Evolutionary conservation across 2,329 filamentous ascomycete genomes (phyloP).

Genomic region (Phaeophleospora eucalypticola): DNA sequence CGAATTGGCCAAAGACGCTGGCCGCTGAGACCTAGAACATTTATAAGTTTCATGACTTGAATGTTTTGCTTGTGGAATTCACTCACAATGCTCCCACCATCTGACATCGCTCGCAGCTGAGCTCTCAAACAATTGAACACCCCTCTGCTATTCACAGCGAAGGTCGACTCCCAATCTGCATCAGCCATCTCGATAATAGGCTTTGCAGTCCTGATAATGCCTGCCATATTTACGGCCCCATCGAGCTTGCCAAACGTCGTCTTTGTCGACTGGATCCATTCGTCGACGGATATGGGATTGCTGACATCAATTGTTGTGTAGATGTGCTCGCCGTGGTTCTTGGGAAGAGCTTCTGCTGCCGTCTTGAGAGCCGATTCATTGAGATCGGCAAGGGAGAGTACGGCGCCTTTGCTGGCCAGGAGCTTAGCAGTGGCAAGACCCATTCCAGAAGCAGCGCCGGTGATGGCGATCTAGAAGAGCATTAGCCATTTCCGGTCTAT

Average conservation of each 20-base stretch:
- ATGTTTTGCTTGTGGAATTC: too few relatives aligned
- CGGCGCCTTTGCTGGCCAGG: constrained; percentile 41
- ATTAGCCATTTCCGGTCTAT: constrained; percentile 12
- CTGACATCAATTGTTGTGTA: neutral
- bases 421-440: constrained; percentile 41
- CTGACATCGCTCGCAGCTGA: constrained; percentile 1
- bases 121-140: constrained; percentile 7
- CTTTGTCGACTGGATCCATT: neutral
- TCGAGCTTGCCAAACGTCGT: neutral
- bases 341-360: neutral
- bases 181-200: constrained; percentile 1
- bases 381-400: constrained; percentile 40
- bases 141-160: constrained; percentile 2
- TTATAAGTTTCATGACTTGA: too few relatives aligned
- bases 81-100: too few relatives aligned
- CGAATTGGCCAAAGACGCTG: constrained; percentile 1
- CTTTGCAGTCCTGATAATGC: constrained; percentile 1
- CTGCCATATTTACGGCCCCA: constrained; percentile 6
- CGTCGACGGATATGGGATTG: neutral
- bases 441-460: constrained; percentile 35
- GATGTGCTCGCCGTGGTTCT: too few relatives aligned
- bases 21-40: too few relatives aligned
- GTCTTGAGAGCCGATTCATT: constrained; percentile 27
- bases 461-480: too few relatives aligned
- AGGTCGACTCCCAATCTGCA: constrained; percentile 1